phyloP scores from a whole-genome alignment of 441 rosid species.

The Corymbia citriodora region DNA sequence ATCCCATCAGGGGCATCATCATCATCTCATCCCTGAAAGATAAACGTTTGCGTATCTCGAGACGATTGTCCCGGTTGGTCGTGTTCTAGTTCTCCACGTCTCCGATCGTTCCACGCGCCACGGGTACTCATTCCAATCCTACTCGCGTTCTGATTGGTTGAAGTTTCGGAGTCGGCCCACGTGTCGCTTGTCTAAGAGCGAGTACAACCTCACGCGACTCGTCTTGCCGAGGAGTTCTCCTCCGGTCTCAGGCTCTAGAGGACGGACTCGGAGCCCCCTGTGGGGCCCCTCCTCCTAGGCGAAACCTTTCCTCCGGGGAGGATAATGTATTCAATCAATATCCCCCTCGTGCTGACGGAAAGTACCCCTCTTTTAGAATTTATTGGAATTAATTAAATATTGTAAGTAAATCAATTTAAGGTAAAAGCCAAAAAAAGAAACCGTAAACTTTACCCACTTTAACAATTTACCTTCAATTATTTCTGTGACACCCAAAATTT shows the following conservation, averaged over 20 bases:
- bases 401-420: neutral
- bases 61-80: neutral
- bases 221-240: neutral
- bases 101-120: neutral
- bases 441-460: too few species aligned
- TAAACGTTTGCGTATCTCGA: neutral
- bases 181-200: neutral
- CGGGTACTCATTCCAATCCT: fast-evolving
- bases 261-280: neutral
- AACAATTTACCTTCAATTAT: too few species aligned
- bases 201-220: neutral
- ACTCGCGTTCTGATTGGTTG: neutral
- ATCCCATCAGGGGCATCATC: neutral
- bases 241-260: neutral
- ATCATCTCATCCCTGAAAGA: neutral
- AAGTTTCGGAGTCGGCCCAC: fast-evolving
- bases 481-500: too few species aligned
- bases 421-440: too few species aligned
- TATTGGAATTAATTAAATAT: neutral
- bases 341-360: neutral
- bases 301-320: neutral
- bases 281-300: neutral
- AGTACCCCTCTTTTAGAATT: neutral
- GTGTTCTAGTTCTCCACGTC: neutral
- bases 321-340: neutral